phyloP scores from a whole-genome alignment of 2,329 filamentous ascomycete genomes.

The Lizonia empirigonia region DNA sequence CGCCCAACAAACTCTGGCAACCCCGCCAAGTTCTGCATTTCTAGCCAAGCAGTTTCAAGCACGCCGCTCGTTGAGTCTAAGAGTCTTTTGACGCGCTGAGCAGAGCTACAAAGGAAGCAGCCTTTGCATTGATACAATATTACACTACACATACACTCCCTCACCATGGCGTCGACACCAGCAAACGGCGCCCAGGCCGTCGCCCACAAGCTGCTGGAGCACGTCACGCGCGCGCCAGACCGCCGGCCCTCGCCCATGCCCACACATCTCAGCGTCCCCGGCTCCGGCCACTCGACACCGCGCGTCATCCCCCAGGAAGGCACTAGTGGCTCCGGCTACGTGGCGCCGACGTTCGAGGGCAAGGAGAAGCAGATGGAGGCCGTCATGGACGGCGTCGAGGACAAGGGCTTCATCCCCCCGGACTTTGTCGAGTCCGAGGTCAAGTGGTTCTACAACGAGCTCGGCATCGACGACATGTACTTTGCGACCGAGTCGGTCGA shows the following conservation, averaged over 20 bases:
- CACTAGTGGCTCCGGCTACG: constrained; percentile 79
- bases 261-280: constrained; percentile 78
- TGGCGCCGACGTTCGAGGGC: constrained; percentile 91
- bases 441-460: constrained; percentile 95
- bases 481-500: constrained; percentile 88
- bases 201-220: constrained; percentile 62
- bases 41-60: constrained; percentile 17
- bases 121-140: not conserved
- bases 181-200: constrained; percentile 33
- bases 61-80: constrained; percentile 12
- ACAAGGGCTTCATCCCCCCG: constrained; percentile 83
- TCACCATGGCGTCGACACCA: constrained; percentile 42
- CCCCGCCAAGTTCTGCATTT: constrained; percentile 18
- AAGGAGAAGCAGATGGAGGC: constrained; percentile 87
- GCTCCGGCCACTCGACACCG: constrained; percentile 59
- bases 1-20: constrained; percentile 16
- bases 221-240: constrained; percentile 57
- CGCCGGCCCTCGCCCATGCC: constrained; percentile 85
- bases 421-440: constrained; percentile 85
- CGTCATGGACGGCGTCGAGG: constrained; percentile 79
- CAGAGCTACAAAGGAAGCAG: constrained; percentile 9
- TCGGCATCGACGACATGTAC: constrained; percentile 98
- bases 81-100: not conserved
- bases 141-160: constrained; percentile 12
- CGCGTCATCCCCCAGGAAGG: constrained; percentile 84